These are phyloP conservation scores for Gentiana straminea DNA, from an alignment of 257 asterid genomes.

Conservation along the genomic window DNA sequence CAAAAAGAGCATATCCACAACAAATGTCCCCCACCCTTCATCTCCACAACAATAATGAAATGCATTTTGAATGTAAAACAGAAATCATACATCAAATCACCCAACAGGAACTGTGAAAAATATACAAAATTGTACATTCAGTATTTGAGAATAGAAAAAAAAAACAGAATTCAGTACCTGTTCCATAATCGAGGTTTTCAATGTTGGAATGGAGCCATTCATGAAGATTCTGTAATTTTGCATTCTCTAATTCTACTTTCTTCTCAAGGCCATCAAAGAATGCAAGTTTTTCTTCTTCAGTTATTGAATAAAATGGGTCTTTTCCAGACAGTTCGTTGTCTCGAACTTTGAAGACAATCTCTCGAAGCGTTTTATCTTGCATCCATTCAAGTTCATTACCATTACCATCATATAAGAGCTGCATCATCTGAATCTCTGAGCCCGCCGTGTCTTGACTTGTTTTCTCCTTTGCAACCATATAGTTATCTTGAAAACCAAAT, in stretches of 20 bases:
- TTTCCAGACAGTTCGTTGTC: slow-evolving; percentile 93
- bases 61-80: not conserved
- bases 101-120: no score
- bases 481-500: slow-evolving; percentile 65
- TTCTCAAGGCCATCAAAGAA: slow-evolving; percentile 87
- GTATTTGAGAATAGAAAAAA: slow-evolving; percentile 1
- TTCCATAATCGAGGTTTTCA: slow-evolving; percentile 93
- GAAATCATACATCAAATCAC: no score
- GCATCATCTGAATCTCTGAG: slow-evolving; percentile 26
- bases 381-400: slow-evolving; percentile 80
- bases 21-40: not conserved
- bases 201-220: slow-evolving; percentile 80
- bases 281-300: slow-evolving; percentile 50
- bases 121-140: not conserved
- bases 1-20: not conserved
- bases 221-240: slow-evolving; percentile 58
- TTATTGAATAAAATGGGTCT: slow-evolving; percentile 81
- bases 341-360: slow-evolving; percentile 80
- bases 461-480: slow-evolving; percentile 56
- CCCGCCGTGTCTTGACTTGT: slow-evolving; percentile 34
- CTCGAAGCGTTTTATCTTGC: slow-evolving; percentile 79
- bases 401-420: slow-evolving; percentile 36
- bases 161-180: slow-evolving; percentile 44
- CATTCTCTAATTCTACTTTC: slow-evolving; percentile 71
- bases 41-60: slow-evolving; percentile 1